These are phyloP conservation scores for Colletotrichum shisoi DNA, from an alignment of 2,329 filamentous ascomycete species.

Conservation along the genomic window DNA sequence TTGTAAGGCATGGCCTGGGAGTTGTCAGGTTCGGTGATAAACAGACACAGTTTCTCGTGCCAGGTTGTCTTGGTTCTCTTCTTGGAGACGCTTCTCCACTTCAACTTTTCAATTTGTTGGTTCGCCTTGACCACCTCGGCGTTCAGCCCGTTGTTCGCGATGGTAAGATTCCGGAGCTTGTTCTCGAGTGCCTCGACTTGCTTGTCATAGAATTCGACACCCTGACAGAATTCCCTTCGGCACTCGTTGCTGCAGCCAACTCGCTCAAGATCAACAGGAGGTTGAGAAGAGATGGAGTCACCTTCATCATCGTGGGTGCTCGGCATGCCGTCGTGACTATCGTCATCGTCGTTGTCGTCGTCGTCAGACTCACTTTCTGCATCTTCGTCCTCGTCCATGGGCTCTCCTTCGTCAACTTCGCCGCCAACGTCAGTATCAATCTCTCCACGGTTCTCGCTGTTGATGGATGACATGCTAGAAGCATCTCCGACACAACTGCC, in stretches of 20 bases:
- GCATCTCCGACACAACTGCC: neutral
- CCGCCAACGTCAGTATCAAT: neutral
- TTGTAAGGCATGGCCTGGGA: constrained; percentile 27
- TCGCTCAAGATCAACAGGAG: constrained; percentile 1
- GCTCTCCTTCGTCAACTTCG: constrained; percentile 1
- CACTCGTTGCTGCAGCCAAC: constrained; percentile 18
- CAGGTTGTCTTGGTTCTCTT: constrained; percentile 11
- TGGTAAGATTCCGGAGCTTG: neutral
- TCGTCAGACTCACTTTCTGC: neutral
- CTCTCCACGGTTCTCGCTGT: neutral
- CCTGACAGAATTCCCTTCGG: neutral
- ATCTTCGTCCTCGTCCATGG: neutral
- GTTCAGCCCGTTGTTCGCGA: neutral
- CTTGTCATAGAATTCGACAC: neutral
- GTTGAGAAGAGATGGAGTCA: neutral
- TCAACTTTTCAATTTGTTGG: neutral
- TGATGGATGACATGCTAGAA: neutral
- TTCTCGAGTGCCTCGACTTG: constrained; percentile 10
- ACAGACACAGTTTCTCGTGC: constrained; percentile 11
- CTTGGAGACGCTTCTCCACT: neutral
- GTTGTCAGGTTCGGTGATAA: neutral
- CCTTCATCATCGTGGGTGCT: neutral
- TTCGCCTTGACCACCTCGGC: neutral
- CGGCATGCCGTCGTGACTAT: neutral
- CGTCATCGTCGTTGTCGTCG: neutral